These are phyloP conservation scores for Trametes gibbosa DNA, from an alignment of 768 basidiomycete genomes.

Conservation along the genomic window DNA sequence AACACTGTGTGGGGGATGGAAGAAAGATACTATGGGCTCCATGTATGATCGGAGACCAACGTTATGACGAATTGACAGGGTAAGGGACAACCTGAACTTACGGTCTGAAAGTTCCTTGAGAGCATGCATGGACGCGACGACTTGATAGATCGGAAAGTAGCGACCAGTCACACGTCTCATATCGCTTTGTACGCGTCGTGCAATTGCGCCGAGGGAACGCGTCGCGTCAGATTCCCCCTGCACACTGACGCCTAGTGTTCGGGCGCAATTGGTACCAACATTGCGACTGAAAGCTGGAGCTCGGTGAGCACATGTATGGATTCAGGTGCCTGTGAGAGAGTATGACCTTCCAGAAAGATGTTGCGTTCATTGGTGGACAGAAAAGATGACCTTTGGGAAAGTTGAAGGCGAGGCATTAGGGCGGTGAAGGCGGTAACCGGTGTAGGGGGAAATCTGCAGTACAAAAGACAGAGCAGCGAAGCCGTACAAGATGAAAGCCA, in stretches of 20 bases:
- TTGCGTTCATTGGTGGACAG: slow-evolving; percentile 2
- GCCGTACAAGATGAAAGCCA: neutral
- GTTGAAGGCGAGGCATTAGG: slow-evolving; percentile 17
- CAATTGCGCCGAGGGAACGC: neutral
- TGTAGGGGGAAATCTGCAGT: neutral
- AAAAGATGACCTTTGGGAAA: slow-evolving; percentile 1
- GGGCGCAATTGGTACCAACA: neutral
- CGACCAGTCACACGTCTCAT: slow-evolving; percentile 9
- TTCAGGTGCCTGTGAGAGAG: neutral
- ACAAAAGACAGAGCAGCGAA: too few relatives aligned
- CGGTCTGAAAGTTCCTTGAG: neutral
- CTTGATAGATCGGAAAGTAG: slow-evolving; percentile 10
- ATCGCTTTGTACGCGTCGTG: slow-evolving; percentile 15
- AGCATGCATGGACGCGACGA: slow-evolving; percentile 3
- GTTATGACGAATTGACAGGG: too few relatives aligned
- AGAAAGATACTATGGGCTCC: too few relatives aligned
- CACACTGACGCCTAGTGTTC: neutral
- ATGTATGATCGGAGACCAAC: too few relatives aligned
- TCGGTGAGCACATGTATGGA: neutral
- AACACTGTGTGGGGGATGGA: too few relatives aligned
- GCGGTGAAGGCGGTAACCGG: neutral
- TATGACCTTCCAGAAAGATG: slow-evolving; percentile 8
- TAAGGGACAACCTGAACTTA: neutral
- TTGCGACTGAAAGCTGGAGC: neutral
- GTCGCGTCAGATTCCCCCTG: neutral